Evolutionary conservation across 192 early-diverging fungal genomes (phyloP).

Genomic region (Irineochytrium annulatum): DNA sequence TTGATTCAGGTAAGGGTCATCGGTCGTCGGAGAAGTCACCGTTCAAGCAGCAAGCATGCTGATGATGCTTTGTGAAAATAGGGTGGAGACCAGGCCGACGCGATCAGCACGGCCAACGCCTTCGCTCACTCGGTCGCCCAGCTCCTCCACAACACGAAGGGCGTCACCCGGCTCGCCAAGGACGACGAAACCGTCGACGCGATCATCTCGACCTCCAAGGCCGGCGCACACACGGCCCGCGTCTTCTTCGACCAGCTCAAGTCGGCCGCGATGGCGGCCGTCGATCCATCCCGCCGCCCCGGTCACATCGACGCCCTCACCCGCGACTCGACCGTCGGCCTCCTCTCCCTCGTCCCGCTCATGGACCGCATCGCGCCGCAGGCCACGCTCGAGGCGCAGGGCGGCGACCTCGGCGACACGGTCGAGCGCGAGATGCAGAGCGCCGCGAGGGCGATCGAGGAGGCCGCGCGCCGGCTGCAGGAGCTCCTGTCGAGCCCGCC

Average conservation of each 20-base stretch:
- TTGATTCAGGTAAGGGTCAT: conserved; percentile 41
- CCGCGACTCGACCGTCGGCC: conserved; percentile 67
- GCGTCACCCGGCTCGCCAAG: conserved; percentile 73
- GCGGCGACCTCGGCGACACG: conserved; percentile 81
- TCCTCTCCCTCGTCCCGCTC: conserved; percentile 67
- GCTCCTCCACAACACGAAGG: conserved; percentile 85
- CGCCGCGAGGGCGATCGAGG: conserved; percentile 88
- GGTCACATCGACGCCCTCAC: conserved; percentile 73
- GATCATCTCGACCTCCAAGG: conserved; percentile 63
- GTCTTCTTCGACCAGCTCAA: conserved; percentile 87
- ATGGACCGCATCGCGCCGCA: conserved; percentile 73
- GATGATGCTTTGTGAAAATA: conserved; percentile 17
- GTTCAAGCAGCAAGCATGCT: neutral
- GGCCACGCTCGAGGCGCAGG: conserved; percentile 48
- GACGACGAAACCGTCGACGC: conserved; percentile 80
- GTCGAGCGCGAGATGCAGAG: conserved; percentile 92
- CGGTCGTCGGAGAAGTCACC: neutral
- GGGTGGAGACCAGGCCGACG: conserved; percentile 79
- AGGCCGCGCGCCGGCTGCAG: conserved; percentile 78
- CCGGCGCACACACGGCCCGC: conserved; percentile 61
- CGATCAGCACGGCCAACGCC: conserved; percentile 73
- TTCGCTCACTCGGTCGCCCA: conserved; percentile 80
- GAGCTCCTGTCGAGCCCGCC: conserved; percentile 73
- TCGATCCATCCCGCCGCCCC: conserved; percentile 57
- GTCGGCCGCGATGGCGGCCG: conserved; percentile 38